phyloP scores from a whole-genome alignment of 1,139 yeast genomes.

The Yamadazyma sp. region DNA sequence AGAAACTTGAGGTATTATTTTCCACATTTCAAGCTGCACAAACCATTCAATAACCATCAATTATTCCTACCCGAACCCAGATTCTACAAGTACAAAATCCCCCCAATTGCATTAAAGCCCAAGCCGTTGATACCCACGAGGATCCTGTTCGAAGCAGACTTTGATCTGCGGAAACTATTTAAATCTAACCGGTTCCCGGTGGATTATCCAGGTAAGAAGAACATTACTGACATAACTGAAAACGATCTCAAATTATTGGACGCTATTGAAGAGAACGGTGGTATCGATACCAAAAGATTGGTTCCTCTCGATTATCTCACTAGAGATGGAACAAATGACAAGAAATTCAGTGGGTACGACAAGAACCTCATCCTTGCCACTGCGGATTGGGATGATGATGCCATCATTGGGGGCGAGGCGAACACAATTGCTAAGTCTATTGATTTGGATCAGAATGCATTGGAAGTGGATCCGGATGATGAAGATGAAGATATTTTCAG shows the following conservation, averaged over 20 bases:
- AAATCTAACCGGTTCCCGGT: constrained; percentile 23
- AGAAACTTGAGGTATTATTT: constrained; percentile 50
- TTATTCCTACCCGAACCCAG: constrained; percentile 66
- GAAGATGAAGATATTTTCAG: constrained; percentile 80
- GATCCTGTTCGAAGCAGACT: constrained; percentile 46
- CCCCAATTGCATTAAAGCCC: constrained; percentile 43
- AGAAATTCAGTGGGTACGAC: constrained; percentile 43
- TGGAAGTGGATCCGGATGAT: constrained; percentile 62
- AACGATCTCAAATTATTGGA: constrained; percentile 34
- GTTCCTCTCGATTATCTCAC: constrained; percentile 31
- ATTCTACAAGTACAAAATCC: constrained; percentile 52
- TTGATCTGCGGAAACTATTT: constrained; percentile 47
- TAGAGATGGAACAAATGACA: constrained; percentile 38
- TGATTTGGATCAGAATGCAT: constrained; percentile 10
- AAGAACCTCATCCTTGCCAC: constrained; percentile 70
- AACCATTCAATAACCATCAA: constrained; percentile 63
- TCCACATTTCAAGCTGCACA: constrained; percentile 60
- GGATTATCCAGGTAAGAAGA: not conserved
- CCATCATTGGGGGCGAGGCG: constrained; percentile 54
- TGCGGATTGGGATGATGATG: constrained; percentile 82
- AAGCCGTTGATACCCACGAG: constrained; percentile 66
- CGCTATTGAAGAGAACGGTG: constrained; percentile 17
- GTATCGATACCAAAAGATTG: constrained; percentile 12
- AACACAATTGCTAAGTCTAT: constrained; percentile 2
- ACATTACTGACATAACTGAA: constrained; percentile 27